phyloP scores from a whole-genome alignment of 2,329 filamentous ascomycete species.

The Claviceps capensis region DNA sequence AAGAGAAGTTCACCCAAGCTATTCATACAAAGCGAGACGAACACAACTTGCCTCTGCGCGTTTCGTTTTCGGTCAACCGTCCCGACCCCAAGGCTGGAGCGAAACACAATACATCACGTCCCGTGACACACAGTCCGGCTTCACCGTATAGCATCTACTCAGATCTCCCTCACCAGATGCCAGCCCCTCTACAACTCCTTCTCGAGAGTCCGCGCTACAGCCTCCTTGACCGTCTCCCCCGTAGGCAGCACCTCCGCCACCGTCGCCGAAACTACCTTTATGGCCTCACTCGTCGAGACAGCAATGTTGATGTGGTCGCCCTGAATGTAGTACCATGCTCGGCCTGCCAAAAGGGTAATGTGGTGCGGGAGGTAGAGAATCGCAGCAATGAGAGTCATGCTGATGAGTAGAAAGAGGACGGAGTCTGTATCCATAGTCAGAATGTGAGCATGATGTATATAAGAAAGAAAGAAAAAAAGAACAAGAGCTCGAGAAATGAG shows the following conservation, averaged over 20 bases:
- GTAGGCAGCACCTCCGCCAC: constrained; percentile 13
- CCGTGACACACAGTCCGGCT: too few relatives aligned
- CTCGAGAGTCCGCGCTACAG: constrained; percentile 12
- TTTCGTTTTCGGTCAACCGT: too few relatives aligned
- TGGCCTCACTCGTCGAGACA: constrained; percentile 18
- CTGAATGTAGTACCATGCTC: constrained; percentile 89
- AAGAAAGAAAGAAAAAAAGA: not conserved
- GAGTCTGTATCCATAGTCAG: constrained; percentile 47
- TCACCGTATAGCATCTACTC: not conserved
- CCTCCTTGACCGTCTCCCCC: constrained; percentile 10
- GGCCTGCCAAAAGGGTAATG: constrained; percentile 64
- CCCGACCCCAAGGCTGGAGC: too few relatives aligned
- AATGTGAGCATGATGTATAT: not conserved
- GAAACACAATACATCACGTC: too few relatives aligned
- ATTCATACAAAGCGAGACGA: too few relatives aligned
- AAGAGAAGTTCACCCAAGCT: too few relatives aligned
- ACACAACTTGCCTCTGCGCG: too few relatives aligned
- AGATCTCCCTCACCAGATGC: too few relatives aligned
- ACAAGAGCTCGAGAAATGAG: too few relatives aligned
- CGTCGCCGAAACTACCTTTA: constrained; percentile 19
- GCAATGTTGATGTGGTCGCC: constrained; percentile 54
- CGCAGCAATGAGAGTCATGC: constrained; percentile 73
- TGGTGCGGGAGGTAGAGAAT: constrained; percentile 92
- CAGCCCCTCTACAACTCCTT: constrained; percentile 20
- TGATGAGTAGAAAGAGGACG: constrained; percentile 77